Evolutionary conservation across 2,329 filamentous ascomycete genomes (phyloP), one percentile per base, ranked within the genome.

Genomic region (Fusarium caatingaense): DNA sequence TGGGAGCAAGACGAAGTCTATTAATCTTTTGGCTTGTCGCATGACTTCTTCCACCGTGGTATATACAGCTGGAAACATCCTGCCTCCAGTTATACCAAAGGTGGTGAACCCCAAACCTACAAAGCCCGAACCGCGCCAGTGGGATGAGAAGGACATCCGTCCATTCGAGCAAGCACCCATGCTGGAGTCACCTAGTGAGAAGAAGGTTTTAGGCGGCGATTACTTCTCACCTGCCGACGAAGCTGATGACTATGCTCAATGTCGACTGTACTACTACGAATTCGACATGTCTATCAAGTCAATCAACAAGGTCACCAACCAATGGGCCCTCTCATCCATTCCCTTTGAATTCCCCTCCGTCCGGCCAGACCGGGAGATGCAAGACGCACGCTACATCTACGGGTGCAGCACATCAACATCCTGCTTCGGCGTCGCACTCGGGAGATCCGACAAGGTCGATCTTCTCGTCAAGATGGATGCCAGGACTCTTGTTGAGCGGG

Each of bases 291-390:
- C 50, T 2, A 40, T 4, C 58, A 73, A 0, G 20, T 72, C 6
- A 1, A 27, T 37, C 5, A 76, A 78, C 5, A 75, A 68, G 0
- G 90, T 92, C 44, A 82, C 81, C 0, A 83, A 90, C 48, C 88
- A 92, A 70, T 92, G 89, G 81, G 89, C 88, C 1, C 80, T 93
- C 2, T 85, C 88, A 0, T 83, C 87, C 2, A 87, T 92, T 44
- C 86, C 89, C 0, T 90, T 92, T 60, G 91, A 93, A 66, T 92
- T 92, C 54, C 90, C 91, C 0, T 87, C 87, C 0, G 78, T 91
- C 0, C 83, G 85, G 1, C 83, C 87, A 2, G 79, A 83, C 3
- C 74, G 80, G 18, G 84, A 86, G 21, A 92, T 92, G 89, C 79
- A 76, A 4, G 72, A 79, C 12, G 86, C 88, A 20, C 84, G 83